phyloP scores from a whole-genome alignment of 1,284 basidiomycete species.

The Rhizoctonia solani region DNA sequence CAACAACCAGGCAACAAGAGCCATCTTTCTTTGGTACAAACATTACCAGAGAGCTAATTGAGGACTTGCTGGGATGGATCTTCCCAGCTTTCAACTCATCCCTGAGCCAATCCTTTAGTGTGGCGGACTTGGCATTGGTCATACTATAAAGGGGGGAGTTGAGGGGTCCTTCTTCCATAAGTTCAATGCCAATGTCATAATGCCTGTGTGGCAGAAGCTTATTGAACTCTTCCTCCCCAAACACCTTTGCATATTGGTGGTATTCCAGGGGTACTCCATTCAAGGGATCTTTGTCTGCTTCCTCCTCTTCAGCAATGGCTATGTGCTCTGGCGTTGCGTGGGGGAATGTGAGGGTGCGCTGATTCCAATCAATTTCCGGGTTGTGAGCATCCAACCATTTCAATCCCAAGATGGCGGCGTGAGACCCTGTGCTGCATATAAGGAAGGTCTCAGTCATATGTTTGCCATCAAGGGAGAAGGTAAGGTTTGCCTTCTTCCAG shows the following conservation, averaged over 20 bases:
- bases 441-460: too few relatives aligned
- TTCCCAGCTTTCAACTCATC: background rate
- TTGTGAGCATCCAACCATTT: too few relatives aligned
- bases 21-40: slow-evolving; percentile 34
- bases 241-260: background rate
- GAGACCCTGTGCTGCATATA: too few relatives aligned
- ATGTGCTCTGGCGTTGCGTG: too few relatives aligned
- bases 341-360: too few relatives aligned
- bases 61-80: background rate
- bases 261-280: background rate
- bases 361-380: too few relatives aligned
- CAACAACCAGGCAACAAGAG: background rate
- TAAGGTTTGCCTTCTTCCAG: too few relatives aligned
- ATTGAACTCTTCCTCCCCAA: background rate
- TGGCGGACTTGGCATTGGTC: too few relatives aligned
- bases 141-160: too few relatives aligned
- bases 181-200: background rate
- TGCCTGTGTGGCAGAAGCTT: background rate
- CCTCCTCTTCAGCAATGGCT: too few relatives aligned
- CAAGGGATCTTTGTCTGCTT: background rate
- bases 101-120: background rate
- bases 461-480: too few relatives aligned
- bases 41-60: background rate
- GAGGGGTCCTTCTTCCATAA: background rate
- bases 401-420: too few relatives aligned